Evolutionary conservation across 768 basidiomycete genomes (phyloP).

Genomic region (Lentinula boryana): DNA sequence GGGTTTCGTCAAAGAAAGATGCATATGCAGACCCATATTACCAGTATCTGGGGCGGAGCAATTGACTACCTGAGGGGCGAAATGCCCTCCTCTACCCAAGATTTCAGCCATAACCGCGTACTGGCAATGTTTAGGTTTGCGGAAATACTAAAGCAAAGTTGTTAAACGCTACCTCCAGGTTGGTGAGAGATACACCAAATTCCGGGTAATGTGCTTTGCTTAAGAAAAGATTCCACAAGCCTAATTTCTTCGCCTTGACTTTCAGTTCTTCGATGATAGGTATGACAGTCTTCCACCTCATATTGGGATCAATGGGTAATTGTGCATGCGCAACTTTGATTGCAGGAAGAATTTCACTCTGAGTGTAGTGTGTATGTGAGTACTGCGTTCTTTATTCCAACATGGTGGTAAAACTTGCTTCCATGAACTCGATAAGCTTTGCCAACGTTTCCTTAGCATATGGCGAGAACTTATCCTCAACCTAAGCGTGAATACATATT

Average conservation of each 20-base stretch:
- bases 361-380: not conserved
- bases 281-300: constrained; percentile 81
- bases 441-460: constrained; percentile 83
- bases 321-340: constrained; percentile 73
- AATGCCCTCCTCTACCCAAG: constrained; percentile 75
- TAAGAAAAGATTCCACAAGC: constrained; percentile 96
- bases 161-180: constrained; percentile 66
- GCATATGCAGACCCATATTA: constrained; percentile 81
- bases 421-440: constrained; percentile 79
- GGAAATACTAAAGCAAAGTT: not conserved
- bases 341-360: constrained; percentile 90
- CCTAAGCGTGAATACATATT: constrained; percentile 28
- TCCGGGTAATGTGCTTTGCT: constrained; percentile 92
- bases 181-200: constrained; percentile 83
- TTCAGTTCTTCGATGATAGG: constrained; percentile 83
- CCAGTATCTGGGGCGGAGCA: constrained; percentile 95
- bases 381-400: not conserved
- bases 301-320: constrained; percentile 65
- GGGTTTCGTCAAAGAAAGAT: not conserved
- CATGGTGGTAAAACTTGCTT: constrained; percentile 38
- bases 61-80: constrained; percentile 85
- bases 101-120: constrained; percentile 98
- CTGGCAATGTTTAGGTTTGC: constrained; percentile 27
- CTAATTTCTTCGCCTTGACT: constrained; percentile 77
- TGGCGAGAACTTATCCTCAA: constrained; percentile 90